Percentiles rank a stretch among this genome's conserved stretches.
Conservation (phyloP, 139 green algal species). For the Tetratostichococcus sp. region DNA sequence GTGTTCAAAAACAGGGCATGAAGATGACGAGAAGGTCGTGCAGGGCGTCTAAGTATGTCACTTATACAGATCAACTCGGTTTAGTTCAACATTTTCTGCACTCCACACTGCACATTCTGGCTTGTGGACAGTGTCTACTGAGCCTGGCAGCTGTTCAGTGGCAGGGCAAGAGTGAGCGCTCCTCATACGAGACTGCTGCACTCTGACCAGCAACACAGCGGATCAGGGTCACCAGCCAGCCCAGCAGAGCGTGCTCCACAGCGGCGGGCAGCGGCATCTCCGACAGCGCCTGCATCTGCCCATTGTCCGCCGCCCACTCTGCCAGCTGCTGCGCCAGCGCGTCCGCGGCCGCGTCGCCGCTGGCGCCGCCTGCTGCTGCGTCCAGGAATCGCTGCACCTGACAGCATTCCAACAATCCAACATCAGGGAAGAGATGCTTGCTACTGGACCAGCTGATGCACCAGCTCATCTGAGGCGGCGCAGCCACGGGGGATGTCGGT, state of each 20-base stretch:
- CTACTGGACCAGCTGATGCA: too few relatives aligned
- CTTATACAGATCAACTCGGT: too few relatives aligned
- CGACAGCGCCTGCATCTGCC: slow-evolving; percentile 26
- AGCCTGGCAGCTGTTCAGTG: too few relatives aligned
- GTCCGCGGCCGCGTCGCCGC: not conserved
- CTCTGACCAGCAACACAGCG: too few relatives aligned
- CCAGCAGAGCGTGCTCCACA: slow-evolving; percentile 26
- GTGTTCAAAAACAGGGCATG: not conserved
- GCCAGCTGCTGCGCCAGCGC: slow-evolving; percentile 26
- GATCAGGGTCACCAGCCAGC: not conserved
- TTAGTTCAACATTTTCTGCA: not conserved
- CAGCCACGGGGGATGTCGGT: too few relatives aligned
- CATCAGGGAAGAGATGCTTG: too few relatives aligned
- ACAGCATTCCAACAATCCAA: slow-evolving; percentile 1
- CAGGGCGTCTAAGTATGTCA: too few relatives aligned
- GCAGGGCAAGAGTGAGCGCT: too few relatives aligned
- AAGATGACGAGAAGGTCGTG: too few relatives aligned
- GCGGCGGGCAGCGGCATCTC: slow-evolving; percentile 15
- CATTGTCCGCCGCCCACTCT: slow-evolving; percentile 11
- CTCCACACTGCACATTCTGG: not conserved
- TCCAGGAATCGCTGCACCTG: not conserved
- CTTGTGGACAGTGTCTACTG: too few relatives aligned
- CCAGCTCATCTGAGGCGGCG: too few relatives aligned
- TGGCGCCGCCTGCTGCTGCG: not conserved
- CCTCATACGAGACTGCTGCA: too few relatives aligned